These are phyloP conservation scores for Senecio squalidus DNA, from an alignment of 140 eudicot species.

Conservation along the genomic window DNA sequence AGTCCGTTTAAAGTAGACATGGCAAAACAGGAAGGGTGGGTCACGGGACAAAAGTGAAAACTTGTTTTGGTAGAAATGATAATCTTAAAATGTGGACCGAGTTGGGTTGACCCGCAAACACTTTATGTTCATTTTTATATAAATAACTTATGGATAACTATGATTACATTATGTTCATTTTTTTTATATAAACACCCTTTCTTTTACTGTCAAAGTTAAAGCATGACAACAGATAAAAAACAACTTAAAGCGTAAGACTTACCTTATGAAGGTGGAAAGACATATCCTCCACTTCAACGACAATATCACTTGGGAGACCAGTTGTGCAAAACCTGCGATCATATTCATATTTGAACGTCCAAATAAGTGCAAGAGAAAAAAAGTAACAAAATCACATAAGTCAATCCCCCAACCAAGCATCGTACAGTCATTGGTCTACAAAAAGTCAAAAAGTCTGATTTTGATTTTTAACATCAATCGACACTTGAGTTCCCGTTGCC, in stretches of 20 bases:
- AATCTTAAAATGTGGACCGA: background rate
- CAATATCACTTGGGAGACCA: constrained; percentile 96
- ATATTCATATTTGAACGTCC: background rate
- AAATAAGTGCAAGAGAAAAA: constrained; percentile 8
- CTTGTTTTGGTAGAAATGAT: background rate
- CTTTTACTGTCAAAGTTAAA: constrained; percentile 8
- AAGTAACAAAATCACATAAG: background rate
- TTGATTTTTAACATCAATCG: background rate
- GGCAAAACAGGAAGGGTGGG: background rate
- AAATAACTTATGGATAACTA: too few species aligned
- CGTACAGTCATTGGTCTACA: background rate
- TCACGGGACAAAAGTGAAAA: too few species aligned
- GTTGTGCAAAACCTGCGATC: constrained; percentile 87
- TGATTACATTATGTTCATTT: too few species aligned
- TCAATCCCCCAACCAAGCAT: background rate
- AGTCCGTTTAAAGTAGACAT: background rate
- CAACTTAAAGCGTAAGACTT: background rate
- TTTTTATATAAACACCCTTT: too few species aligned
- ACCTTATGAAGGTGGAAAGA: constrained; percentile 99
- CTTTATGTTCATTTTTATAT: background rate
- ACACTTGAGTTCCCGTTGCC: background rate
- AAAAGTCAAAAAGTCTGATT: background rate
- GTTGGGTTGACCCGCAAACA: background rate
- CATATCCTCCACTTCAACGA: constrained; percentile 91
- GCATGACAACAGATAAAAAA: background rate